A percentile compares a stretch with the other conserved stretches of the same genome.
Conservation (phyloP, 805 yeast genomes). For the Yarrowia porcina region DNA sequence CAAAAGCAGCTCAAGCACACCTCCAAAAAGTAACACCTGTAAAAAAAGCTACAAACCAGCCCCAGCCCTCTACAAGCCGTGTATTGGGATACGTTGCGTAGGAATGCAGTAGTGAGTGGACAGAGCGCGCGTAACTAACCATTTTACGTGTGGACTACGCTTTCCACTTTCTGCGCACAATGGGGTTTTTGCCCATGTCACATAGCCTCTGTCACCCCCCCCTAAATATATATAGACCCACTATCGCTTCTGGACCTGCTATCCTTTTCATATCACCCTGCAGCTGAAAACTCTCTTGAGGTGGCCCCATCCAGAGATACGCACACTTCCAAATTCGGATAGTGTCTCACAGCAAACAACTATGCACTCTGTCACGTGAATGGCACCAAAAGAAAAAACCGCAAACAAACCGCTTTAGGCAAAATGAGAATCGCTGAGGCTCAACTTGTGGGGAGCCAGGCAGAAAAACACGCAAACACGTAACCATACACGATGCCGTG, state of each 20-base stretch:
- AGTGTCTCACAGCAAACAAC: conserved; percentile 14
- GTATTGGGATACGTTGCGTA: background rate
- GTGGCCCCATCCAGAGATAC: background rate
- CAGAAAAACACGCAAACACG: background rate
- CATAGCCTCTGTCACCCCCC: background rate
- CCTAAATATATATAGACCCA: background rate
- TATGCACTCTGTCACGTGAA: conserved; percentile 3
- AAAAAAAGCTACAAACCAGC: background rate
- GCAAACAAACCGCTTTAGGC: background rate
- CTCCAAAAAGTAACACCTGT: background rate
- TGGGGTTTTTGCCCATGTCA: background rate
- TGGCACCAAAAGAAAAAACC: background rate
- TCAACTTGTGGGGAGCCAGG: background rate
- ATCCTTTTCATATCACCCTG: background rate
- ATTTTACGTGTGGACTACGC: no score
- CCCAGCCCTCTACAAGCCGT: background rate
- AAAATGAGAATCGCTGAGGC: no score
- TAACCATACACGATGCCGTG: background rate
- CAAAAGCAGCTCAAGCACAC: no score
- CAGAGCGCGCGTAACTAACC: no score
- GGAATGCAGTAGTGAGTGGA: background rate
- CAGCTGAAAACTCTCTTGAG: background rate
- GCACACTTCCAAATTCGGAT: background rate
- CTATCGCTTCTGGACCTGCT: background rate
- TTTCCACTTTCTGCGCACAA: no score